Conservation (phyloP, 179 eudicot species). For the Vitellaria paradoxa region DNA sequence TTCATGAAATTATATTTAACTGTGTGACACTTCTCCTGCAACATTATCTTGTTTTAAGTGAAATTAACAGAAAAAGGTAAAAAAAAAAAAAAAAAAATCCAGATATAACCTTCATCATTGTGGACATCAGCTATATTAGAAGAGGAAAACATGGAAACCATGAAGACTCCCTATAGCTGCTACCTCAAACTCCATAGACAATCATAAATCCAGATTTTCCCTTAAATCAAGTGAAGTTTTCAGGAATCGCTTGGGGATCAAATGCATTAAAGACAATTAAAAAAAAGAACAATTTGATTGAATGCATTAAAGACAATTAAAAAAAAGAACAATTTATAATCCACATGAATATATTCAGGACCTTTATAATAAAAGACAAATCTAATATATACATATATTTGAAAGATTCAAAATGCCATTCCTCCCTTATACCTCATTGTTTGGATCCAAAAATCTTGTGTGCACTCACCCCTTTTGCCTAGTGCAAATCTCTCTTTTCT, state of each 20-base stretch:
- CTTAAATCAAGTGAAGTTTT: background rate
- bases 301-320: background rate
- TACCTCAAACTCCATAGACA: too few relatives aligned
- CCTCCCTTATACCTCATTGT: background rate
- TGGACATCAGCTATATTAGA: too few relatives aligned
- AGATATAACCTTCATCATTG: too few relatives aligned
- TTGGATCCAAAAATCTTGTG: slow-evolving; percentile 9
- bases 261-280: background rate
- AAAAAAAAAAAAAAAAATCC: background rate
- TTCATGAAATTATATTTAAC: background rate
- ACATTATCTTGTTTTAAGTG: background rate
- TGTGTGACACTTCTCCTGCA: background rate
- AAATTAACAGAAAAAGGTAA: background rate
- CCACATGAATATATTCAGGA: slow-evolving; percentile 12
- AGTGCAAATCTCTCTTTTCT: slow-evolving; percentile 4
- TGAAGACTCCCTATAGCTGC: too few relatives aligned
- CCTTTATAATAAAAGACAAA: background rate
- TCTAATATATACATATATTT: background rate
- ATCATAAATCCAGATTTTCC: too few relatives aligned
- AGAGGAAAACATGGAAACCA: too few relatives aligned
- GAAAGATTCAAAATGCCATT: background rate
- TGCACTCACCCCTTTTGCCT: background rate
- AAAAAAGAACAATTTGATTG: background rate
- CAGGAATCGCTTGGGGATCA: background rate
- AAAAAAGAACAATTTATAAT: background rate